Evolutionary conservation across 1,284 basidiomycete genomes (phyloP).

Genomic region (Cutaneotrichosporon sp.): DNA sequence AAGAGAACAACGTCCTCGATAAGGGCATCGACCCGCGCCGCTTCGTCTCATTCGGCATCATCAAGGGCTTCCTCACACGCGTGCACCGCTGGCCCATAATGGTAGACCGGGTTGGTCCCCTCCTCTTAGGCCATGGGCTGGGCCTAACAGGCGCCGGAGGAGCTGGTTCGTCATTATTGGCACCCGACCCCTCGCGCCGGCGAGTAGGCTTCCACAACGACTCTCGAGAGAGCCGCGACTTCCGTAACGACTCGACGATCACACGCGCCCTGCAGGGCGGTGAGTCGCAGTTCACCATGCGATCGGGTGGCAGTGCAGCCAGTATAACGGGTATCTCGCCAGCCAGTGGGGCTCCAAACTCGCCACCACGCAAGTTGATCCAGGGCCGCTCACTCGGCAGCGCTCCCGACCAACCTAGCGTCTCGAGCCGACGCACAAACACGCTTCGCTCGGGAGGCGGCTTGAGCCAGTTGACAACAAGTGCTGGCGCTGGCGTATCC

Average conservation of each 20-base stretch:
- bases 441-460: conserved; percentile 20
- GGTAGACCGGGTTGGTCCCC: conserved; percentile 30
- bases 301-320: conserved; percentile 10
- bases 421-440: conserved; percentile 17
- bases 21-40: conserved; percentile 85
- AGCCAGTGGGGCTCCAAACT: conserved; percentile 10
- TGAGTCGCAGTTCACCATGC: conserved; percentile 45
- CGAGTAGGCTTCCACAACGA: conserved; percentile 14
- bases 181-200: conserved; percentile 5
- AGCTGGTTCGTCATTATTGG: background rate
- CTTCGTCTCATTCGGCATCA: conserved; percentile 97
- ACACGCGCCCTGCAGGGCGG: conserved; percentile 6
- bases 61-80: conserved; percentile 92
- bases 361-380: conserved; percentile 28
- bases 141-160: conserved; percentile 3
- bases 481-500: conserved; percentile 12
- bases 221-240: conserved; percentile 6
- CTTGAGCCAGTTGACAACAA: conserved; percentile 1
- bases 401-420: conserved; percentile 25
- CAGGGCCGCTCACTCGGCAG: conserved; percentile 7
- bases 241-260: conserved; percentile 17
- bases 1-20: conserved; percentile 66
- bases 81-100: conserved; percentile 86
- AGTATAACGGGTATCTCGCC: background rate
- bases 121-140: conserved; percentile 10